Evolutionary conservation across 257 asterid species (phyloP).

Genomic region (Linaria vulgaris): DNA sequence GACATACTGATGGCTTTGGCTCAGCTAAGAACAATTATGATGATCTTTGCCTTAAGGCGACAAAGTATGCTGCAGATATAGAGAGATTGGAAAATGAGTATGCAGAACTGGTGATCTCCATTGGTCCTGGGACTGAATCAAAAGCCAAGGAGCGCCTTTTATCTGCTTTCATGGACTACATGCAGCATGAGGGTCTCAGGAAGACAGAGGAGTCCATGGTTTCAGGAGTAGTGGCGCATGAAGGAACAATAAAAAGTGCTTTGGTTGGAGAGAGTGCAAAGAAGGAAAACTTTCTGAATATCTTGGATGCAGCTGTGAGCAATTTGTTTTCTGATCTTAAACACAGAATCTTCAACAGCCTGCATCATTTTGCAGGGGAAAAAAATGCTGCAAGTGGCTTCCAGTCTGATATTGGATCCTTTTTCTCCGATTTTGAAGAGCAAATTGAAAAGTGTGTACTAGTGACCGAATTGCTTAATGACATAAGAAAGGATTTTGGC

Average conservation of each 20-base stretch:
- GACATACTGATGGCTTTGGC: conserved; percentile 44
- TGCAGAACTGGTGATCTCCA: conserved; percentile 58
- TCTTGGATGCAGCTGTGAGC: conserved; percentile 55
- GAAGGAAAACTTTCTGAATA: conserved; percentile 43
- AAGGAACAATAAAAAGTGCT: conserved; percentile 38
- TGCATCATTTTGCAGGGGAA: conserved; percentile 45
- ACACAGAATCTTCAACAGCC: conserved; percentile 42
- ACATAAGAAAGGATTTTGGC: conserved; percentile 51
- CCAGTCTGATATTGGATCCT: conserved; percentile 54
- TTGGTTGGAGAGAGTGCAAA: conserved; percentile 44
- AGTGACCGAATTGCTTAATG: conserved; percentile 63
- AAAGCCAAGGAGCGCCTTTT: conserved; percentile 68
- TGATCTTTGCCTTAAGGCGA: conserved; percentile 71
- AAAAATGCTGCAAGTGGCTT: conserved; percentile 36
- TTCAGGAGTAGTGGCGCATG: conserved; percentile 41
- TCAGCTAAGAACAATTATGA: conserved; percentile 63
- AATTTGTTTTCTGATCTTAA: conserved; percentile 62
- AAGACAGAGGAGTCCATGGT: conserved; percentile 39
- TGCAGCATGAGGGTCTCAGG: conserved; percentile 52
- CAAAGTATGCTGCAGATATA: conserved; percentile 69
- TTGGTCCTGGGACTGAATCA: conserved; percentile 73
- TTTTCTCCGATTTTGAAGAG: conserved; percentile 69
- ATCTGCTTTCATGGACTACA: conserved; percentile 62
- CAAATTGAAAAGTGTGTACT: conserved; percentile 80
- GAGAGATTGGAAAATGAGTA: conserved; percentile 80